Conservation (phyloP, 1,284 basidiomycete genomes). For the Dichomitus squalens region DNA sequence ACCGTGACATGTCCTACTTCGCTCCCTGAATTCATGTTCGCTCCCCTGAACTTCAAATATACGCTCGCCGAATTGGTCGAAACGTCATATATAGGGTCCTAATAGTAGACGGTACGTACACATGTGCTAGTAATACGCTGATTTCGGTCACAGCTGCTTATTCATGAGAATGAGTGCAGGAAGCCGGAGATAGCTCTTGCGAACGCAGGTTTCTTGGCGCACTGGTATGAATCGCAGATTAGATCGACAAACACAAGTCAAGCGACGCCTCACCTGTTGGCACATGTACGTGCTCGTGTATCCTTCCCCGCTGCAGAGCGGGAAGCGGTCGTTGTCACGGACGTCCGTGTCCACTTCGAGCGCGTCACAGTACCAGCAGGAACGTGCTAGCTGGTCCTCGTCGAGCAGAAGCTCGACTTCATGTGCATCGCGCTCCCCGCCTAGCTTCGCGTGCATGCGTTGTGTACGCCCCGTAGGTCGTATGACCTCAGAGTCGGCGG, state of each 20-base stretch:
- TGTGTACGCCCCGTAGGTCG: not conserved
- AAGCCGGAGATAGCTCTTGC: too few species aligned
- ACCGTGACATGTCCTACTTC: too few species aligned
- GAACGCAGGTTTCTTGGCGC: too few species aligned
- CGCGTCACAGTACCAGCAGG: not conserved
- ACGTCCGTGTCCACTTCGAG: not conserved
- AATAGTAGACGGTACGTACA: too few species aligned
- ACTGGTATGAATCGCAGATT: too few species aligned
- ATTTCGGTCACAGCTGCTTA: too few species aligned
- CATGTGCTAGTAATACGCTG: too few species aligned
- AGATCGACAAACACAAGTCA: not conserved
- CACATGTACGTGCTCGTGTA: not conserved
- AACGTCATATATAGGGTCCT: too few species aligned
- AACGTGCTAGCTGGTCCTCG: conserved; percentile 2
- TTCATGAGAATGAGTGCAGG: too few species aligned
- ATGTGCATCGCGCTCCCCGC: conserved; percentile 2
- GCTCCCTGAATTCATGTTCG: too few species aligned
- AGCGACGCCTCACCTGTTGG: not conserved
- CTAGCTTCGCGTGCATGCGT: not conserved
- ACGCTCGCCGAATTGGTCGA: too few species aligned
- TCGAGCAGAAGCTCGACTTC: not conserved
- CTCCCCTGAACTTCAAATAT: too few species aligned
- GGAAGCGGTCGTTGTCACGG: not conserved
- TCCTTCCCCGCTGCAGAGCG: not conserved
- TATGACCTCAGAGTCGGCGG: not conserved